Conservation (phyloP, 179 eudicot genomes). For the Spinacia oleracea region DNA sequence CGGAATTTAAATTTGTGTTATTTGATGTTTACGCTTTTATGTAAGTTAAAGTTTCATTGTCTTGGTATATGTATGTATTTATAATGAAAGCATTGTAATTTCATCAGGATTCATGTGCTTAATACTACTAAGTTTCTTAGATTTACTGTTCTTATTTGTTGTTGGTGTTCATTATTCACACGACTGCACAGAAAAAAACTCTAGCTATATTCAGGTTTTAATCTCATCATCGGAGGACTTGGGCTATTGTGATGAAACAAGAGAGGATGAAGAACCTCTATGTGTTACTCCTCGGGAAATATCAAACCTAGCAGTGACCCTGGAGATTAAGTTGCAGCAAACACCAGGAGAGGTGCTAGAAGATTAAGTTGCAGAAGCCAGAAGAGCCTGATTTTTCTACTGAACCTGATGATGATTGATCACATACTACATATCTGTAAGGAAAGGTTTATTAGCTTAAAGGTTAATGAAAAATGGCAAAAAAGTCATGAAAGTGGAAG, state of each 20-base stretch:
- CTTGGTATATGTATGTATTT: too few relatives aligned
- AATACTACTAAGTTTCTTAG: neutral
- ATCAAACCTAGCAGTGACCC: conserved; percentile 65
- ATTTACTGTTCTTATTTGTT: neutral
- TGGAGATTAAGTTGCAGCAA: conserved; percentile 83
- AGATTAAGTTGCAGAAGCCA: conserved; percentile 68
- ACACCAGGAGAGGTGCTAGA: conserved; percentile 75
- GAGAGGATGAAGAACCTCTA: conserved; percentile 39
- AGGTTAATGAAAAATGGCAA: too few relatives aligned
- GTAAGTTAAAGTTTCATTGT: neutral
- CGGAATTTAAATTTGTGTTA: neutral
- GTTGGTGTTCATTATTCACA: too few relatives aligned
- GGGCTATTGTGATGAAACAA: conserved; percentile 32
- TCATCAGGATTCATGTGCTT: conserved; percentile 12
- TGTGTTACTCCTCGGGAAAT: conserved; percentile 30
- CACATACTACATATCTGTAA: conserved; percentile 10
- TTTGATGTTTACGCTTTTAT: conserved; percentile 4
- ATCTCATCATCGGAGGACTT: too few relatives aligned
- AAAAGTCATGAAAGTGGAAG: conserved; percentile 2
- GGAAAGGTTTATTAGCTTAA: neutral
- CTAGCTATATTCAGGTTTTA: too few relatives aligned
- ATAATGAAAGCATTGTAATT: neutral
- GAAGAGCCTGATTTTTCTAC: conserved; percentile 86
- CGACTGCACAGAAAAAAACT: too few relatives aligned
- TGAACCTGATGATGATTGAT: conserved; percentile 50